phyloP scores from a whole-genome alignment of 2,329 filamentous ascomycete genomes.

The Diaporthe batatas region DNA sequence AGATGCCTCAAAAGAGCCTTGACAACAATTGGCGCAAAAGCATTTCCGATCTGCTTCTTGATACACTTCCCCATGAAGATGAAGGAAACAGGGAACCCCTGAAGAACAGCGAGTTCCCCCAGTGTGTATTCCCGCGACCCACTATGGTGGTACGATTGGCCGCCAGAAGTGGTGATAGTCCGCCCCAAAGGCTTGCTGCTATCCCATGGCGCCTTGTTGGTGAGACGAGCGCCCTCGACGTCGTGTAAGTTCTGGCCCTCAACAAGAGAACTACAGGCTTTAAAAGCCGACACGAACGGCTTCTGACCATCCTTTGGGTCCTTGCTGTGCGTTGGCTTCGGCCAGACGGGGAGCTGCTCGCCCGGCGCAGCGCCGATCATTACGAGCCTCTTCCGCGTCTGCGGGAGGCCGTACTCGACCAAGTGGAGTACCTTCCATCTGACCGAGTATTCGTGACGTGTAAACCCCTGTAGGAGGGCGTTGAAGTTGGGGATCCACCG shows the following conservation, averaged over 20 bases:
- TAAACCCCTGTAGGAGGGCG: constrained; percentile 73
- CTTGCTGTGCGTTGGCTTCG: constrained; percentile 69
- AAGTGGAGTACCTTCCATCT: constrained; percentile 74
- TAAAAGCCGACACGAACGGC: constrained; percentile 59
- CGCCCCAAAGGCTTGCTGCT: constrained; percentile 61
- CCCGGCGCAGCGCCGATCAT: constrained; percentile 75
- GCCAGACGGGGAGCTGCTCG: constrained; percentile 76
- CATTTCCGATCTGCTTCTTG: constrained; percentile 81
- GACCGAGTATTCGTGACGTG: constrained; percentile 75
- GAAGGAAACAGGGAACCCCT: constrained; percentile 76
- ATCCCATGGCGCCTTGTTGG: constrained; percentile 57
- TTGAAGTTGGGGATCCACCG: constrained; percentile 69
- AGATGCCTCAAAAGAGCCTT: constrained; percentile 64
- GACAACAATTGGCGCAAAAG: constrained; percentile 75
- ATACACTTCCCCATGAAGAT: constrained; percentile 64
- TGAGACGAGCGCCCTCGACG: constrained; percentile 43
- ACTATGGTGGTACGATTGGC: constrained; percentile 73
- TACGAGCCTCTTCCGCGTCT: constrained; percentile 65
- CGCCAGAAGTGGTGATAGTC: constrained; percentile 76
- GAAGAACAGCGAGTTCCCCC: constrained; percentile 76
- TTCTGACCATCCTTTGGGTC: constrained; percentile 52
- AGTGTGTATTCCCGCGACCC: constrained; percentile 74
- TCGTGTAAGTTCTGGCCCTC: constrained; percentile 55
- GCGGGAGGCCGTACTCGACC: constrained; percentile 64
- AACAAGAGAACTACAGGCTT: constrained; percentile 56